A percentile compares a stretch with the other conserved stretches of the same genome.
These are phyloP conservation scores for Pythium utonaiense DNA, from an alignment of 352 stramenopile species.

Conservation along the genomic window DNA sequence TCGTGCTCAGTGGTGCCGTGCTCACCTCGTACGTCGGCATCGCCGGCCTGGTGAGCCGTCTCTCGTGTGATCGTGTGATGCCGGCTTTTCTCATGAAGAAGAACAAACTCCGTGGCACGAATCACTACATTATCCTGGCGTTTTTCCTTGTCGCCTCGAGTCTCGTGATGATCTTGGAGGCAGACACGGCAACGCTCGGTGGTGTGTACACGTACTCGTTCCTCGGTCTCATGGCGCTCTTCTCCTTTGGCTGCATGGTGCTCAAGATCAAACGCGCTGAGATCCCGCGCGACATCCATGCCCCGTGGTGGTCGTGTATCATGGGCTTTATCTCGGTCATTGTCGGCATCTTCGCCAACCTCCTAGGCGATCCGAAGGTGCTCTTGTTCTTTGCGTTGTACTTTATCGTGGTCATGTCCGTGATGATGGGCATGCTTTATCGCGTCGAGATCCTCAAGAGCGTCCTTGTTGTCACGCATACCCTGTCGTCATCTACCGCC, in stretches of 20 bases:
- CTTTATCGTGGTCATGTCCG: constrained; percentile 56
- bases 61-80: constrained; percentile 56
- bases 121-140: constrained; percentile 62
- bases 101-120: constrained; percentile 51
- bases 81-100: constrained; percentile 35
- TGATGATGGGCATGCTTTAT: constrained; percentile 82
- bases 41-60: constrained; percentile 54
- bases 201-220: constrained; percentile 93
- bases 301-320: constrained; percentile 82
- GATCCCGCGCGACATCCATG: constrained; percentile 84
- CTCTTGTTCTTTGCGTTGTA: constrained; percentile 84
- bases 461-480: constrained; percentile 59
- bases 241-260: constrained; percentile 88
- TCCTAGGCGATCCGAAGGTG: constrained; percentile 66
- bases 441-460: constrained; percentile 75
- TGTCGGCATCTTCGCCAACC: constrained; percentile 54
- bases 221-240: constrained; percentile 89
- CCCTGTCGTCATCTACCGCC: constrained; percentile 62
- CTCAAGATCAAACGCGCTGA: constrained; percentile 91
- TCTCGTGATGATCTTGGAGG: constrained; percentile 55
- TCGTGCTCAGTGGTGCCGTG: constrained; percentile 69
- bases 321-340: constrained; percentile 66
- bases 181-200: constrained; percentile 71
- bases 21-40: constrained; percentile 83
- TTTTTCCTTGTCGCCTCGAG: constrained; percentile 51